Evolutionary conservation across 768 basidiomycete species (phyloP).

Genomic region (Panus rudis): DNA sequence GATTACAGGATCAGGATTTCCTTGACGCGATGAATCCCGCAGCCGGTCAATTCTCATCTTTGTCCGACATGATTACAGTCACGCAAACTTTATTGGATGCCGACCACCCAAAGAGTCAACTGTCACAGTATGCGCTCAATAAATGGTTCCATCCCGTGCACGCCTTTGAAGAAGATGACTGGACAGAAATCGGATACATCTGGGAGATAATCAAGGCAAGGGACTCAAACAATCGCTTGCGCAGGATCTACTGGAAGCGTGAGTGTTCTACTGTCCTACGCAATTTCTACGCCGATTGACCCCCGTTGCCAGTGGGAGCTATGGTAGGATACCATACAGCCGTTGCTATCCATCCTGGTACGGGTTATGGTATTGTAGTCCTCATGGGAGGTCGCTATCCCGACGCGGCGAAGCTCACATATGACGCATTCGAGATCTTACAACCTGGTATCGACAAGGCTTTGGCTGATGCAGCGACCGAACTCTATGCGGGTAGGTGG

Average conservation of each 20-base stretch:
- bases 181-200: constrained; percentile 15
- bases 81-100: constrained; percentile 35
- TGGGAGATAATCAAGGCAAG: constrained; percentile 20
- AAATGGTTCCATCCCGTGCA: constrained; percentile 26
- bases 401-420: constrained; percentile 17
- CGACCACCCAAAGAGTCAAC: constrained; percentile 14
- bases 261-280: constrained; percentile 2
- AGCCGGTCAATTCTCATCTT: constrained; percentile 45
- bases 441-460: constrained; percentile 22
- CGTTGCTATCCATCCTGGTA: constrained; percentile 20
- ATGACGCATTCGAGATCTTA: constrained; percentile 19
- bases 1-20: constrained; percentile 32
- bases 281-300: not conserved
- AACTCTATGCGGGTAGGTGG: constrained; percentile 22
- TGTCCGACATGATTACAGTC: constrained; percentile 36
- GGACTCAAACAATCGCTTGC: constrained; percentile 15
- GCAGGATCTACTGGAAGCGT: constrained; percentile 25
- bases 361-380: constrained; percentile 23
- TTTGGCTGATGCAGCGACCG: constrained; percentile 7
- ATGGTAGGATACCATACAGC: constrained; percentile 20
- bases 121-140: constrained; percentile 18
- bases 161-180: constrained; percentile 23
- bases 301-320: constrained; percentile 15
- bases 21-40: constrained; percentile 34
- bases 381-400: constrained; percentile 18